phyloP scores from a whole-genome alignment of 768 basidiomycete species.

The Rhizopogon vesiculosus region DNA sequence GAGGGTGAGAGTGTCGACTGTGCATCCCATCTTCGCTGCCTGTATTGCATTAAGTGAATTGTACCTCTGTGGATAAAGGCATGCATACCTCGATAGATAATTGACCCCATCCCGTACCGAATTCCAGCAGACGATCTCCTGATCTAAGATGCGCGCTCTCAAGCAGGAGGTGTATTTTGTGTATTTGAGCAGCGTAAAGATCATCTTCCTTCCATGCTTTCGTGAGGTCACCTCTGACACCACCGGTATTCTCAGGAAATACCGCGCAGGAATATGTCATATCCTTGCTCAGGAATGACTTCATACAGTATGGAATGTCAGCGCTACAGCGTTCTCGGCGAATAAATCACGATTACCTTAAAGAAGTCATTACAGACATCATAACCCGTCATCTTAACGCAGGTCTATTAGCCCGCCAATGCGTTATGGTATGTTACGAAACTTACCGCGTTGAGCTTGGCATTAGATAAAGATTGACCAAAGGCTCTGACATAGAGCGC shows the following conservation, averaged over 20 bases:
- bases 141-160: conserved; percentile 35
- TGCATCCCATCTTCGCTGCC: conserved; percentile 38
- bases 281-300: conserved; percentile 70
- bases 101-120: conserved; percentile 47
- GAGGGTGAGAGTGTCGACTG: conserved; percentile 46
- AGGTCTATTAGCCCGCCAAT: conserved; percentile 48
- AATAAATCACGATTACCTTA: conserved; percentile 34
- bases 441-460: conserved; percentile 45
- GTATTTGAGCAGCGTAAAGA: conserved; percentile 34
- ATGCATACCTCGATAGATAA: conserved; percentile 31
- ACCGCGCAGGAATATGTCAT: conserved; percentile 90
- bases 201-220: conserved; percentile 31
- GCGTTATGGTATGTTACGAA: conserved; percentile 50
- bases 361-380: conserved; percentile 84
- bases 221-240: conserved; percentile 60
- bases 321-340: neutral
- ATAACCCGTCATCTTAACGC: conserved; percentile 59
- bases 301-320: conserved; percentile 1
- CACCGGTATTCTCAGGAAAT: conserved; percentile 66
- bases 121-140: conserved; percentile 43
- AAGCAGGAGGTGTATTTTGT: conserved; percentile 39
- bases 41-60: conserved; percentile 7
- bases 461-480: neutral
- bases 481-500: neutral
- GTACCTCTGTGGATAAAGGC: neutral